These are phyloP conservation scores for Akanthomyces uredinophilus DNA, from an alignment of 2,329 filamentous ascomycete species.

Conservation along the genomic window DNA sequence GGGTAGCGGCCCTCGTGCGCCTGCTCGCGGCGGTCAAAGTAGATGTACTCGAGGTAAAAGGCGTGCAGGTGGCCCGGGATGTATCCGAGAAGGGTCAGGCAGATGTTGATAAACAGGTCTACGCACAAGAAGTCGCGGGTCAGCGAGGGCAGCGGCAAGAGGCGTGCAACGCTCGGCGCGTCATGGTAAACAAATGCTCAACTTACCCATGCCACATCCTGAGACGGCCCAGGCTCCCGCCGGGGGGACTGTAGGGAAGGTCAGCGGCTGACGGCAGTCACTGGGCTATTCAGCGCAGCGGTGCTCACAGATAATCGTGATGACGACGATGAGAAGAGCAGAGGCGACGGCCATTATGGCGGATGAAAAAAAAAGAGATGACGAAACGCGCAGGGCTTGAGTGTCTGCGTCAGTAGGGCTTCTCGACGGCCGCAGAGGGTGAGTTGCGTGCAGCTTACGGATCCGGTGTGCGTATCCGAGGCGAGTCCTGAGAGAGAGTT, in stretches of 20 bases:
- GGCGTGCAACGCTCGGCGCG: background rate
- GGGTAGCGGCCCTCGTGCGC: slow-evolving; percentile 51
- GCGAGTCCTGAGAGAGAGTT: background rate
- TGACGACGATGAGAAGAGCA: slow-evolving; percentile 44
- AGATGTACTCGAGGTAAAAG: slow-evolving; percentile 79
- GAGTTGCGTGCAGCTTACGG: too few relatives aligned
- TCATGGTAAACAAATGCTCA: background rate
- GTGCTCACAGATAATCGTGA: slow-evolving; percentile 48
- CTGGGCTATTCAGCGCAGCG: background rate
- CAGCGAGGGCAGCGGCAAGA: background rate
- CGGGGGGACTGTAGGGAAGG: slow-evolving; percentile 52
- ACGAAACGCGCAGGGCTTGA: slow-evolving; percentile 7
- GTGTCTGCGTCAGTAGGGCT: background rate
- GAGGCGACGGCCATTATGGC: slow-evolving; percentile 45
- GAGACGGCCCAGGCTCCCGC: slow-evolving; percentile 59
- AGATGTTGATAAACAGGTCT: slow-evolving; percentile 63
- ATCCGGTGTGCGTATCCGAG: background rate
- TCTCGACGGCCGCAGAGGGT: background rate
- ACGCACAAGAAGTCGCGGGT: slow-evolving; percentile 18
- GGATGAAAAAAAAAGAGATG: slow-evolving; percentile 12
- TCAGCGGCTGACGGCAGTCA: slow-evolving; percentile 18
- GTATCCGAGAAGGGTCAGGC: slow-evolving; percentile 63
- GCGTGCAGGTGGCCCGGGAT: slow-evolving; percentile 75
- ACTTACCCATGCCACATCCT: slow-evolving; percentile 54
- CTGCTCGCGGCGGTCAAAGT: slow-evolving; percentile 68